Evolutionary conservation across 1,284 basidiomycete genomes (phyloP).

Genomic region (Xerocomus amazonicus): DNA sequence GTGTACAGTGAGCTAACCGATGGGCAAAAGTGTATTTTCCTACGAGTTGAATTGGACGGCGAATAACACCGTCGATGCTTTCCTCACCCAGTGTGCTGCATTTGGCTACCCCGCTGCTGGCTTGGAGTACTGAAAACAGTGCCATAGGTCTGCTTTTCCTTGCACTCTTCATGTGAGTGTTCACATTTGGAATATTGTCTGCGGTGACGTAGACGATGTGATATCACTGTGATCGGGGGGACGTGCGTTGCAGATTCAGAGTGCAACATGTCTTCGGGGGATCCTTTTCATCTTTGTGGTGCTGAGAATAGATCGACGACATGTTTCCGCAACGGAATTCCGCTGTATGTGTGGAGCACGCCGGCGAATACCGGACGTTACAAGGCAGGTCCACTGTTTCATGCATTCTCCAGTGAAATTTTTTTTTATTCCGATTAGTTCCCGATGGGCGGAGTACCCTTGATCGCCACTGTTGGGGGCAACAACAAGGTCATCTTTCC

Average conservation of each 20-base stretch:
- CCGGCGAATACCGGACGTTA: conserved; percentile 63
- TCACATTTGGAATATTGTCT: conserved; percentile 37
- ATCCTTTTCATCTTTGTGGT: conserved; percentile 64
- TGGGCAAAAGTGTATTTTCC: conserved; percentile 47
- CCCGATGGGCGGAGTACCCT: conserved; percentile 59
- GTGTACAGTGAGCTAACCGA: conserved; percentile 34
- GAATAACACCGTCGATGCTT: conserved; percentile 60
- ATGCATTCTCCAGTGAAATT: not conserved
- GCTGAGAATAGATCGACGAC: conserved; percentile 46
- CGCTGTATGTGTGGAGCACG: conserved; percentile 57
- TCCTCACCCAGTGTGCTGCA: conserved; percentile 58
- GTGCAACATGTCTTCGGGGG: conserved; percentile 63
- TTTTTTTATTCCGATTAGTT: conserved; percentile 40
- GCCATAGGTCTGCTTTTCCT: conserved; percentile 43
- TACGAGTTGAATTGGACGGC: conserved; percentile 54
- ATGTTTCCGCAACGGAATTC: conserved; percentile 58
- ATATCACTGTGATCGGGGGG: conserved; percentile 45
- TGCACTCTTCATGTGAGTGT: not conserved
- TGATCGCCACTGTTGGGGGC: conserved; percentile 69
- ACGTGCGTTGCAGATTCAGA: conserved; percentile 44
- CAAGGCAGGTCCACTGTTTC: conserved; percentile 43
- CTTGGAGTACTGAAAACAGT: conserved; percentile 57
- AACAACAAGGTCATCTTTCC: conserved; percentile 77
- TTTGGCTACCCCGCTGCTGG: conserved; percentile 67
- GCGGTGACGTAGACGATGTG: conserved; percentile 64